Evolutionary conservation across 495 filamentous ascomycete genomes (phyloP), one percentile per base, ranked within the genome.

Genomic region (Podospora bellae-mahoneyi): DNA sequence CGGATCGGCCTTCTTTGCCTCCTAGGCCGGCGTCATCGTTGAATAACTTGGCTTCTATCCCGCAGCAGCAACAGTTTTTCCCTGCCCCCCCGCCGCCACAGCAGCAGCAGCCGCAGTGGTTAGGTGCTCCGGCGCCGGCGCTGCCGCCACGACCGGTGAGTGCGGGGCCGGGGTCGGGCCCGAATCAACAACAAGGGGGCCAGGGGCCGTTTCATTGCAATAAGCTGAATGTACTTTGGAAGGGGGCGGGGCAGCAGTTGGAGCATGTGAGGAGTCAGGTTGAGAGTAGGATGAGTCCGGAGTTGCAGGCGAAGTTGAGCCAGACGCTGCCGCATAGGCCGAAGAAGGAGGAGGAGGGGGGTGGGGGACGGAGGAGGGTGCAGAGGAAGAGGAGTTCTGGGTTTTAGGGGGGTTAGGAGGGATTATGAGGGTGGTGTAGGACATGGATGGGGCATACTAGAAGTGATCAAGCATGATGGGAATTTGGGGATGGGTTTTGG

Each of bases 341-440:
- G 60, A 71, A 75, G 28, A 60, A 65, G 68, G 64, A 65, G 10
- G 75, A 80, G 64, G 77, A 79, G 39, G 66, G 74, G 48, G 72
- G 68, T 63, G 77, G 79, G 39, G 66, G 74, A 32, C 71, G 69
- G 73, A 73, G 65, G 39, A 77, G 73, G 73, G 67, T 82, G 60
- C 67, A 78, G 70, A 84, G 81, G 78, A 84, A 83, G 74, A 74
- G 75, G 71, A 82, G 81, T 69, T 77, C 79, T 6, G 27, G 39
- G 39, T 48, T 48, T 48, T 48, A 48, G 39, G 9, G 39, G 39
- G 39, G 39, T 3, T 9, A 16, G 39, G 39, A 39, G 10, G 34
- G 34, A 6, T 39, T 23, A 23, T 32, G 30, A 7, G 5, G 15
- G 39, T 9, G 39, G 7, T 48, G 39, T 48, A 48, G 39, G 39